A percentile compares a stretch with the other conserved stretches of the same genome.
Conservation (phyloP, 2,329 filamentous ascomycete species). For the Metarhizium guizhouense region DNA sequence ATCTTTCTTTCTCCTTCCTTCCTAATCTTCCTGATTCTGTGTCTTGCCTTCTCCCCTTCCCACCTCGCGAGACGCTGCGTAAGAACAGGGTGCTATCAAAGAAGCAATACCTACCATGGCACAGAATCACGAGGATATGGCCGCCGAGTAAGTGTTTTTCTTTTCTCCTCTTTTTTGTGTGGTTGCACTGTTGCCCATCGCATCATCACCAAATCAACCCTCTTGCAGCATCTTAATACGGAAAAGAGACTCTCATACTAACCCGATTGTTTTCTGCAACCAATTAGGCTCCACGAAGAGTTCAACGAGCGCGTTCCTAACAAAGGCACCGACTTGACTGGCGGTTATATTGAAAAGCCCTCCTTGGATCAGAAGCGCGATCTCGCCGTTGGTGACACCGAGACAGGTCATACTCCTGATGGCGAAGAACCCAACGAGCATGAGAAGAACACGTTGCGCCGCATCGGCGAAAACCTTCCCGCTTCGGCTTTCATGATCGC, state of each 20-base stretch:
- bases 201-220: too few species aligned
- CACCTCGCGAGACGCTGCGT: not conserved
- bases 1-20: not conserved
- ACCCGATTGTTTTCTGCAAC: not conserved
- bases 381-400: conserved; percentile 12
- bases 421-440: conserved; percentile 43
- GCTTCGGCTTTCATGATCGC: conserved; percentile 47
- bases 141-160: conserved; percentile 20
- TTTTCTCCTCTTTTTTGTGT: not conserved
- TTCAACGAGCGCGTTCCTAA: conserved; percentile 16
- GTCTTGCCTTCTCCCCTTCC: not conserved
- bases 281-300: conserved; percentile 18
- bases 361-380: conserved; percentile 16
- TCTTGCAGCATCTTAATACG: too few species aligned
- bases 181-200: not conserved
- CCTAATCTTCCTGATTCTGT: not conserved
- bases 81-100: not conserved
- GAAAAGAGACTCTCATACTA: not conserved
- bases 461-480: conserved; percentile 45
- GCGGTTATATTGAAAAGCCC: conserved; percentile 13
- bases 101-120: conserved; percentile 16
- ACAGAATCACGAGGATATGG: conserved; percentile 23
- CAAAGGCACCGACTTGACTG: conserved; percentile 15
- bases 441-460: conserved; percentile 40
- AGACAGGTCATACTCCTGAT: conserved; percentile 27